Conservation (phyloP, 1,284 basidiomycete species). For the Apiotrichum gamsii region DNA sequence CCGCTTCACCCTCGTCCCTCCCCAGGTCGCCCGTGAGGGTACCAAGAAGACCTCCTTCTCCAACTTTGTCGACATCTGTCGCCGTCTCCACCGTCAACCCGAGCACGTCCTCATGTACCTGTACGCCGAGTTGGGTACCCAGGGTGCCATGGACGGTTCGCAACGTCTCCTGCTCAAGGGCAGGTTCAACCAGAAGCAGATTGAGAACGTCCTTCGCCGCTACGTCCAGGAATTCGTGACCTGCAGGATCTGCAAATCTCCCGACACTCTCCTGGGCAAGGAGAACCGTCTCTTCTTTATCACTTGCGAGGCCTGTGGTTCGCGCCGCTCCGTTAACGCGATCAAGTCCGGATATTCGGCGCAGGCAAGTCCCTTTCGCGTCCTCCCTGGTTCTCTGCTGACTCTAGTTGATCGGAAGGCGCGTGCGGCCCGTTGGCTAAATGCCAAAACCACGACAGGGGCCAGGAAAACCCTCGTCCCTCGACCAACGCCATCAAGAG, state of each 20-base stretch:
- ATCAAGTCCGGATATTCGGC: slow-evolving; percentile 99
- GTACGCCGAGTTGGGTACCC: slow-evolving; percentile 98
- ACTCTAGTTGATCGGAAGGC: no score
- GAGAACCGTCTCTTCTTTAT: slow-evolving; percentile 99
- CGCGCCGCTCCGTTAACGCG: slow-evolving; percentile 81
- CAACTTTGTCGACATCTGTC: slow-evolving; percentile 96
- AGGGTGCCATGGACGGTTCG: slow-evolving; percentile 87
- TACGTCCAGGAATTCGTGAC: slow-evolving; percentile 93
- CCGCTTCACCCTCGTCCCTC: slow-evolving; percentile 96
- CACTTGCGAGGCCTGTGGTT: slow-evolving; percentile 91
- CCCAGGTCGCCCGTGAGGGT: slow-evolving; percentile 82
- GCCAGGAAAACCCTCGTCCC: no score
- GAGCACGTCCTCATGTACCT: slow-evolving; percentile 98
- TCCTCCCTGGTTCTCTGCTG: no score
- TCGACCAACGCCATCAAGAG: no score
- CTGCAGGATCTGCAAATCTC: slow-evolving; percentile 99
- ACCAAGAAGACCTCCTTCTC: slow-evolving; percentile 96
- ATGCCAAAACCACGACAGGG: no score
- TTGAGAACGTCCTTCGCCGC: slow-evolving; percentile 92
- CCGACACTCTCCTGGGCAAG: slow-evolving; percentile 91
- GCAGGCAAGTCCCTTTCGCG: slow-evolving; percentile 55
- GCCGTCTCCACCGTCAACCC: slow-evolving; percentile 96
- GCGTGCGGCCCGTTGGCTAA: no score
- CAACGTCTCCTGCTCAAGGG: slow-evolving; percentile 94
- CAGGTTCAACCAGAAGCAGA: slow-evolving; percentile 96